A percentile compares a stretch with the other conserved stretches of the same genome.
These are phyloP conservation scores for Talaromyces atroroseus DNA, from an alignment of 2,329 filamentous ascomycete species.

Conservation along the genomic window DNA sequence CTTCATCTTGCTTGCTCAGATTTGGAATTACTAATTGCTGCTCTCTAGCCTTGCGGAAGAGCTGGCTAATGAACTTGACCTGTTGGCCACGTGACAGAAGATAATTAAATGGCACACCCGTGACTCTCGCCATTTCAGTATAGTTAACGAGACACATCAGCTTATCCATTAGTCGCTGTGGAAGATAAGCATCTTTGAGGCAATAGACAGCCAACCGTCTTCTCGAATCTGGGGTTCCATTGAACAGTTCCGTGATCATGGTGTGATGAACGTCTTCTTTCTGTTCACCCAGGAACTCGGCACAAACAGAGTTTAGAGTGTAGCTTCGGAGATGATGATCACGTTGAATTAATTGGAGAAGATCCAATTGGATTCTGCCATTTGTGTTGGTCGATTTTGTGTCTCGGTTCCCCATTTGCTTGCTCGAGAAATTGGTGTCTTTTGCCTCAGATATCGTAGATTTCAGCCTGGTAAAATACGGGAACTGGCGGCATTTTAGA, in stretches of 20 bases:
- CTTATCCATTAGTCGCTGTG: conserved; percentile 92
- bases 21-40: conserved; percentile 94
- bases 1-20: conserved; percentile 65
- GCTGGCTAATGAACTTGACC: conserved; percentile 93
- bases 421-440: conserved; percentile 86
- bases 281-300: conserved; percentile 92
- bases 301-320: conserved; percentile 91
- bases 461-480: conserved; percentile 79
- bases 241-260: conserved; percentile 98
- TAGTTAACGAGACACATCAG: conserved; percentile 98
- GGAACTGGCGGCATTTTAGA: conserved; percentile 72
- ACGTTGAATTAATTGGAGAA: conserved; percentile 89
- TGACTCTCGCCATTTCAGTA: conserved; percentile 99
- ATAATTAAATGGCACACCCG: conserved; percentile 94
- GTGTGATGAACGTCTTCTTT: conserved; percentile 99
- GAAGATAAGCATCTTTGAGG: conserved; percentile 93
- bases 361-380: conserved; percentile 83
- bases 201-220: conserved; percentile 91
- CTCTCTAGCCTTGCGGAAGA: conserved; percentile 90
- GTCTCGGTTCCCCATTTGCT: conserved; percentile 95
- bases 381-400: conserved; percentile 94
- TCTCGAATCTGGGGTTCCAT: conserved; percentile 88
- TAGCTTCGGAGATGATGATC: conserved; percentile 96
- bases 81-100: conserved; percentile 89
- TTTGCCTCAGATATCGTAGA: conserved; percentile 65